Evolutionary conservation across 2,329 filamentous ascomycete genomes (phyloP).

Genomic region (Talaromyces piceae): DNA sequence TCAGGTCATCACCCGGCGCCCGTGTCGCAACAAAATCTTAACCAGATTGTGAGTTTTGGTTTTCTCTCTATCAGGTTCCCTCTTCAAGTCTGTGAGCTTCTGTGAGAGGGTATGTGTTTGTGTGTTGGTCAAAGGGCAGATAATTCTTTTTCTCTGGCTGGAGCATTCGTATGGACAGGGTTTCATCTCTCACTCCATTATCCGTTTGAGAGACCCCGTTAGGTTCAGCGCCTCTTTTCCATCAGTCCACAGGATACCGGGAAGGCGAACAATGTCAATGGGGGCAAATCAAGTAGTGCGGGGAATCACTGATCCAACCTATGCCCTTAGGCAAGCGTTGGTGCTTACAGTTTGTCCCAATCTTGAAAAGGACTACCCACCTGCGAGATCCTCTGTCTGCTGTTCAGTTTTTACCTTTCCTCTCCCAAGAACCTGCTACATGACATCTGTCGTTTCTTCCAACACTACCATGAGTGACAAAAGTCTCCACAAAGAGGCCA

Average conservation of each 20-base stretch:
- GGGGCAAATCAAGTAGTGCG: background rate
- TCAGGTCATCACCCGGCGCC: constrained; percentile 30
- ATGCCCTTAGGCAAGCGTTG: background rate
- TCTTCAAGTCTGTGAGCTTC: background rate
- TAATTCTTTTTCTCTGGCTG: background rate
- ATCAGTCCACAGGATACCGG: background rate
- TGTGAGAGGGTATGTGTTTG: background rate
- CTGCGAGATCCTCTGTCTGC: background rate
- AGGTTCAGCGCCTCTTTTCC: background rate
- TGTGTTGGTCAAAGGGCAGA: background rate
- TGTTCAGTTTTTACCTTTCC: background rate
- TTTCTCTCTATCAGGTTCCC: constrained; percentile 7
- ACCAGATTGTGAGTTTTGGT: constrained; percentile 76
- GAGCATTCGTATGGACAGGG: background rate
- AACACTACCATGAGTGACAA: background rate
- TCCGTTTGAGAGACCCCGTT: background rate
- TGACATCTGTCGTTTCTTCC: background rate
- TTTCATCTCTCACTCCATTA: background rate
- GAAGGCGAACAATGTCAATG: too few species aligned
- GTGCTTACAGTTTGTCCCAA: background rate
- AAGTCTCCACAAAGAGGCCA: background rate
- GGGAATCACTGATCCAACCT: background rate
- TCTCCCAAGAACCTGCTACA: background rate
- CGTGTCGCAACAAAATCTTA: constrained; percentile 81
- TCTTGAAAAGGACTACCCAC: background rate